Conservation (phyloP, 1,139 yeast species). For the Kluyveromyces sp. region DNA sequence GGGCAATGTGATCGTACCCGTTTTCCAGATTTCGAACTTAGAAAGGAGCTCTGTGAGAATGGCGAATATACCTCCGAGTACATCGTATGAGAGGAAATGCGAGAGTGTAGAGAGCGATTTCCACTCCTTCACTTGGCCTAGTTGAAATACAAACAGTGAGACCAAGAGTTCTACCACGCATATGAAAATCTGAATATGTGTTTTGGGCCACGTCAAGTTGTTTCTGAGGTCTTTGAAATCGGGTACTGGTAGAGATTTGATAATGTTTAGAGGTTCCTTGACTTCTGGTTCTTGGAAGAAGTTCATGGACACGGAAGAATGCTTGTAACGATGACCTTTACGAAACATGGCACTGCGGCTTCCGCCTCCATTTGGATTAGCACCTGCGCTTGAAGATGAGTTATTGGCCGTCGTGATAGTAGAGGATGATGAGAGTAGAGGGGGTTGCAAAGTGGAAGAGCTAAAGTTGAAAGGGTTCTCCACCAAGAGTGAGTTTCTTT, state of each 20-base stretch:
- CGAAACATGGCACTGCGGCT: slow-evolving; percentile 74
- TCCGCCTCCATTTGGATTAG: slow-evolving; percentile 36
- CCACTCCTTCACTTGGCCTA: slow-evolving; percentile 51
- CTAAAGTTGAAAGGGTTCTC: slow-evolving; percentile 47
- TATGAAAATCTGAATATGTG: slow-evolving; percentile 52
- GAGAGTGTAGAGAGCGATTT: slow-evolving; percentile 72
- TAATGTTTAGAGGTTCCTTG: slow-evolving; percentile 60
- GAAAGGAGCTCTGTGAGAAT: slow-evolving; percentile 73
- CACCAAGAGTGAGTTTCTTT: slow-evolving; percentile 16
- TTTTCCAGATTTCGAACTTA: slow-evolving; percentile 88
- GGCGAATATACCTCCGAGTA: slow-evolving; percentile 65
- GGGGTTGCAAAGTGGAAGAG: slow-evolving; percentile 35
- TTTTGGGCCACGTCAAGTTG: slow-evolving; percentile 57
- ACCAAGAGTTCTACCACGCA: slow-evolving; percentile 17
- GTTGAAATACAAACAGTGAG: slow-evolving; percentile 42
- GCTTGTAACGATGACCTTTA: slow-evolving; percentile 92
- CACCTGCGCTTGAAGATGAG: neutral
- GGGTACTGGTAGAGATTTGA: slow-evolving; percentile 78
- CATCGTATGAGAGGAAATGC: slow-evolving; percentile 80
- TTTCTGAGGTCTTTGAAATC: slow-evolving; percentile 52
- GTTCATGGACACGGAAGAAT: slow-evolving; percentile 95
- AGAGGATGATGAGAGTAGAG: slow-evolving; percentile 16
- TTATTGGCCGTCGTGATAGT: slow-evolving; percentile 12
- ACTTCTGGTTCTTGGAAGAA: slow-evolving; percentile 88
- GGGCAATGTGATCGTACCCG: slow-evolving; percentile 76